These are phyloP conservation scores for Aspergillus alliaceus DNA, from an alignment of 2,329 filamentous ascomycete genomes.

Conservation along the genomic window DNA sequence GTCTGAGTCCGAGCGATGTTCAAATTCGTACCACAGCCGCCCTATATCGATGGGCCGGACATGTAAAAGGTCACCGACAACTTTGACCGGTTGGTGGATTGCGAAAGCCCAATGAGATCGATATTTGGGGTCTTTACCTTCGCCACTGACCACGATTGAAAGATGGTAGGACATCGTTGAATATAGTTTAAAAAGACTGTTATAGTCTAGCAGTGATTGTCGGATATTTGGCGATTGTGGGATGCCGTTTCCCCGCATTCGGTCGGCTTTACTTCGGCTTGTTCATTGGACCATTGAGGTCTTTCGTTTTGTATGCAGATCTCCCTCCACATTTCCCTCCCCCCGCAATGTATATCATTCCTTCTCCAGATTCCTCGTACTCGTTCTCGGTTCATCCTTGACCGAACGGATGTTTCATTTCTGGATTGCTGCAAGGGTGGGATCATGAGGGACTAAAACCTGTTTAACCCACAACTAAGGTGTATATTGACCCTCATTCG, in stretches of 20 bases:
- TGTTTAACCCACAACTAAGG: background rate
- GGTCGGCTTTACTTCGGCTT: background rate
- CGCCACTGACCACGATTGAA: slow-evolving; percentile 24
- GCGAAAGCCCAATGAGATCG: slow-evolving; percentile 27
- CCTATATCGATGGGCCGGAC: slow-evolving; percentile 22
- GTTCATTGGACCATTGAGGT: background rate
- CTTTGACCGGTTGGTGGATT: slow-evolving; percentile 18
- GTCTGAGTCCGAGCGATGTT: slow-evolving; percentile 19
- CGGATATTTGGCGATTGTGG: no score
- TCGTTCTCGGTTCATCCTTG: background rate
- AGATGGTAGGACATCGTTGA: slow-evolving; percentile 13
- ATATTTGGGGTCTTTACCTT: slow-evolving; percentile 21
- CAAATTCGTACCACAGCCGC: slow-evolving; percentile 25
- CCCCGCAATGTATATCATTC: background rate
- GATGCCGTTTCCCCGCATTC: background rate
- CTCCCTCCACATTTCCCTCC: background rate
- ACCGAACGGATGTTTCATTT: background rate
- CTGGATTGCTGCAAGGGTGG: background rate
- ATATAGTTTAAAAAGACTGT: background rate
- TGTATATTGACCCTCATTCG: no score
- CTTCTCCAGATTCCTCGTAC: background rate
- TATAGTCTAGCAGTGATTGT: background rate
- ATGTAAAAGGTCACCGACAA: slow-evolving; percentile 27
- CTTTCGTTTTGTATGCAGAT: background rate
- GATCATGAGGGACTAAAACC: background rate